Evolutionary conservation across 2,329 filamentous ascomycete genomes (phyloP).

Genomic region (Fusarium xylarioides): DNA sequence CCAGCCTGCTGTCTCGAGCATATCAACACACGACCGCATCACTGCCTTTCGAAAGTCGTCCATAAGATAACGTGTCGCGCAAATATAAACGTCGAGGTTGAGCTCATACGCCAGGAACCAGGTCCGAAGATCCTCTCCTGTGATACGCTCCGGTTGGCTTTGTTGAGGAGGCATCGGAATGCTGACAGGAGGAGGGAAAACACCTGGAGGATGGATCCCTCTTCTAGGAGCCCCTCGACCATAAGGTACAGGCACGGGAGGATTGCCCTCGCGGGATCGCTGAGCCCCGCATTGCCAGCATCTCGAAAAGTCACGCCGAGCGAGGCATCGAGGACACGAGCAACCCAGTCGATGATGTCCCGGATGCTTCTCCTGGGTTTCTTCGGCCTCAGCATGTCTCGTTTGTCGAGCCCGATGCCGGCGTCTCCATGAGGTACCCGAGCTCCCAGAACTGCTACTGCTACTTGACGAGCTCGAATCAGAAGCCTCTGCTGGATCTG

Average conservation of each 20-base stretch:
- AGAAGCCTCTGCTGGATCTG: conserved; percentile 43
- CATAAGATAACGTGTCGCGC: conserved; percentile 58
- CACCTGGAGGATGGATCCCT: conserved; percentile 4
- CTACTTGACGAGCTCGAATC: conserved; percentile 48
- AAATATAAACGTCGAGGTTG: conserved; percentile 60
- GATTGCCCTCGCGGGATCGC: conserved; percentile 19
- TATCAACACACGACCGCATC: conserved; percentile 55
- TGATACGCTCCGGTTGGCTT: conserved; percentile 45
- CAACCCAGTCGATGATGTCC: conserved; percentile 57
- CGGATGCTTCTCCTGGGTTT: conserved; percentile 51
- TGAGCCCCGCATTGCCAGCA: conserved; percentile 40
- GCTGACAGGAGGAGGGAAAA: background rate
- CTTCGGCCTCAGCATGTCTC: conserved; percentile 20
- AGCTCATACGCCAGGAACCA: conserved; percentile 59
- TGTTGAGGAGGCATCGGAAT: background rate
- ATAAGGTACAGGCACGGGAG: background rate
- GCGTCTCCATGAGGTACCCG: conserved; percentile 33
- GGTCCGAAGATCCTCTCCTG: conserved; percentile 56
- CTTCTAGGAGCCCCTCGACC: conserved; percentile 12
- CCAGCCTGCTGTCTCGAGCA: conserved; percentile 55
- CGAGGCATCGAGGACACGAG: conserved; percentile 52
- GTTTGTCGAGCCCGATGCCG: conserved; percentile 22
- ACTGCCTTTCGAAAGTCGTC: conserved; percentile 56
- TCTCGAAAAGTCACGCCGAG: conserved; percentile 27
- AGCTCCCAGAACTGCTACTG: conserved; percentile 26